Evolutionary conservation across 257 asterid genomes (phyloP).

Genomic region (Euphrasia confusa): DNA sequence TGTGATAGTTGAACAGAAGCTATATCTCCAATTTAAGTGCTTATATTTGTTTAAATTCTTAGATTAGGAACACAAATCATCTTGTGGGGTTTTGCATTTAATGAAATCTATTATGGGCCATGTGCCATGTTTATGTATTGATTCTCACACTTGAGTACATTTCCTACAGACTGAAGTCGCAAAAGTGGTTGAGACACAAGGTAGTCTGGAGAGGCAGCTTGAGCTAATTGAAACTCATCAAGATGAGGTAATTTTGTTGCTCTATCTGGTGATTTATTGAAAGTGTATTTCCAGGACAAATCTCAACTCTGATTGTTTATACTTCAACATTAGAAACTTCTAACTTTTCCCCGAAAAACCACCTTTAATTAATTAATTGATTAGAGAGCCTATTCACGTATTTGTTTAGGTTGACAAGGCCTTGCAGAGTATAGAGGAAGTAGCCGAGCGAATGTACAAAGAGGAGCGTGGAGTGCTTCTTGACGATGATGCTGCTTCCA

Average conservation of each 20-base stretch:
- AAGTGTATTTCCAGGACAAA: not conserved
- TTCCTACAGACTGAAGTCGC: constrained; percentile 78
- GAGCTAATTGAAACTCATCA: constrained; percentile 97
- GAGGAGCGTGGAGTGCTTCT: constrained; percentile 78
- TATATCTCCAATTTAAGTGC: constrained; percentile 3
- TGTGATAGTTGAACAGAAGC: not conserved
- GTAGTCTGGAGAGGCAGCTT: constrained; percentile 75
- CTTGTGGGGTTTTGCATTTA: constrained; percentile 4
- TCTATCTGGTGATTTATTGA: constrained; percentile 17
- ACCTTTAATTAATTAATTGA: not conserved
- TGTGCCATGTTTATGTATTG: constrained; percentile 9
- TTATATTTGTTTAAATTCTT: not conserved
- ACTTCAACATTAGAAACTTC: not conserved
- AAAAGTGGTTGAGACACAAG: constrained; percentile 83
- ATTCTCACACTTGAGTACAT: constrained; percentile 15
- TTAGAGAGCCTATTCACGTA: constrained; percentile 1
- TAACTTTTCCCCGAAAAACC: not conserved
- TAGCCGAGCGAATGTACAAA: constrained; percentile 79
- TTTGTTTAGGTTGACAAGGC: constrained; percentile 78
- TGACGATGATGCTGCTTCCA: constrained; percentile 90
- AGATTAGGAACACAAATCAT: not conserved
- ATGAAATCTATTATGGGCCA: not conserved
- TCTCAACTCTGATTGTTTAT: not conserved
- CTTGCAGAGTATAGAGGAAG: constrained; percentile 85
- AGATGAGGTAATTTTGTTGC: constrained; percentile 58